Percentiles rank a stretch among this genome's conserved stretches.
phyloP scores from a whole-genome alignment of 331 rosid genomes.

The Saraca asoca region DNA sequence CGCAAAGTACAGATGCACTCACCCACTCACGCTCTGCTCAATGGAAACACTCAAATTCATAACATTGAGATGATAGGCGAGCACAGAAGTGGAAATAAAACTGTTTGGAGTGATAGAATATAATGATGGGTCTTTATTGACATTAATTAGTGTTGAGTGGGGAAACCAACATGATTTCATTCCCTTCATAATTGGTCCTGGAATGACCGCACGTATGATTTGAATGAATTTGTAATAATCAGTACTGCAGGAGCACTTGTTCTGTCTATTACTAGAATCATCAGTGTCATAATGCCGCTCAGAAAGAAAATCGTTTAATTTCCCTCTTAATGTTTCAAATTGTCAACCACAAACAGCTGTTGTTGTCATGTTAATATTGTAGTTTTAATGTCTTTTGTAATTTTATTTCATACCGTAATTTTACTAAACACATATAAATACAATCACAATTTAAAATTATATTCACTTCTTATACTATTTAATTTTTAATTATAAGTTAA shows the following conservation, averaged over 20 bases:
- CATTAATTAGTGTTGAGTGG: slow-evolving; percentile 26
- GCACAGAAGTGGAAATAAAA: slow-evolving; percentile 28
- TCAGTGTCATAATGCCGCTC: slow-evolving; percentile 45
- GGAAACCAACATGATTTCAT: slow-evolving; percentile 33
- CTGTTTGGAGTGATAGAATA: slow-evolving; percentile 9
- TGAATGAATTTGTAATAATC: slow-evolving; percentile 31
- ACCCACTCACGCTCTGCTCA: no score
- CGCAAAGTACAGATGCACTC: not conserved
- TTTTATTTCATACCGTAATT: no score
- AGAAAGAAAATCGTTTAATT: not conserved
- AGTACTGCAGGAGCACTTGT: slow-evolving; percentile 23
- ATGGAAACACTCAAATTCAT: not conserved
- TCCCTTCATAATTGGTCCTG: slow-evolving; percentile 29
- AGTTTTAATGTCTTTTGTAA: no score
- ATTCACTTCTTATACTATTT: no score
- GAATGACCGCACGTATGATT: slow-evolving; percentile 35
- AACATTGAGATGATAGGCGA: not conserved
- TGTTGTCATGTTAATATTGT: no score
- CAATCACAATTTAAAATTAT: no score
- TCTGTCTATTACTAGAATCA: slow-evolving; percentile 39
- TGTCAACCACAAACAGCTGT: no score
- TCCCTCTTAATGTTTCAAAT: slow-evolving; percentile 29
- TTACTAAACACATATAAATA: no score
- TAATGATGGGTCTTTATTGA: slow-evolving; percentile 33
- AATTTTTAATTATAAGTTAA: no score